These are phyloP conservation scores for Cucurbita pepo DNA, from an alignment of 306 rosid genomes.

Conservation along the genomic window DNA sequence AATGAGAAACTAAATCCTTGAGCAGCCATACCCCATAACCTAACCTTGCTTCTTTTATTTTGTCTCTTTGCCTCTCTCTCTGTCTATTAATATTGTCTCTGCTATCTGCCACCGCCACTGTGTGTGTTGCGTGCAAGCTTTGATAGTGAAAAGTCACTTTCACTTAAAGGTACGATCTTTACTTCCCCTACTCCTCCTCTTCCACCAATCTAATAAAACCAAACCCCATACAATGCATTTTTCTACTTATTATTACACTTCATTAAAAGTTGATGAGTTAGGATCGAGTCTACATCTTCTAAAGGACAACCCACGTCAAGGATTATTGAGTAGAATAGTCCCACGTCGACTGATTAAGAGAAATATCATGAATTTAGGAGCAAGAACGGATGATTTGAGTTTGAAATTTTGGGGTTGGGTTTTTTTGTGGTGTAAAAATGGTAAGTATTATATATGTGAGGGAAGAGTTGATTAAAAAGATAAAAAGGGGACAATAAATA, in stretches of 20 bases:
- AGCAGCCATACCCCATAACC: neutral
- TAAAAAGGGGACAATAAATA: constrained; percentile 43
- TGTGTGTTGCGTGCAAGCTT: constrained; percentile 16
- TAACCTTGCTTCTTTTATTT: neutral
- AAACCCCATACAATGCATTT: neutral
- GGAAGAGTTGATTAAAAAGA: neutral
- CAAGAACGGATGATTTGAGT: no score
- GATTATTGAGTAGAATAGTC: no score
- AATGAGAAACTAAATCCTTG: neutral
- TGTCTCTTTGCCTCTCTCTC: no score
- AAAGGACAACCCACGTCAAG: no score
- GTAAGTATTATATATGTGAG: constrained; percentile 1
- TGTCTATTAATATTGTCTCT: no score
- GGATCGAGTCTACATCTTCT: no score
- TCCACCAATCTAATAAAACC: neutral
- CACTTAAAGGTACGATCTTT: neutral
- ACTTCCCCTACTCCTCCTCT: neutral
- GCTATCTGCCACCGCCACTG: neutral
- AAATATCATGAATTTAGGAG: no score
- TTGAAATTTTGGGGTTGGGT: neutral
- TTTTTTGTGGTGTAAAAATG: neutral
- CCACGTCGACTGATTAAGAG: no score
- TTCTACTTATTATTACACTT: neutral
- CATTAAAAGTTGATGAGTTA: no score
- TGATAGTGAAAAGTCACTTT: constrained; percentile 7